Evolutionary conservation across 1,139 yeast species (phyloP).

Genomic region (Suhomyces bokatorum): DNA sequence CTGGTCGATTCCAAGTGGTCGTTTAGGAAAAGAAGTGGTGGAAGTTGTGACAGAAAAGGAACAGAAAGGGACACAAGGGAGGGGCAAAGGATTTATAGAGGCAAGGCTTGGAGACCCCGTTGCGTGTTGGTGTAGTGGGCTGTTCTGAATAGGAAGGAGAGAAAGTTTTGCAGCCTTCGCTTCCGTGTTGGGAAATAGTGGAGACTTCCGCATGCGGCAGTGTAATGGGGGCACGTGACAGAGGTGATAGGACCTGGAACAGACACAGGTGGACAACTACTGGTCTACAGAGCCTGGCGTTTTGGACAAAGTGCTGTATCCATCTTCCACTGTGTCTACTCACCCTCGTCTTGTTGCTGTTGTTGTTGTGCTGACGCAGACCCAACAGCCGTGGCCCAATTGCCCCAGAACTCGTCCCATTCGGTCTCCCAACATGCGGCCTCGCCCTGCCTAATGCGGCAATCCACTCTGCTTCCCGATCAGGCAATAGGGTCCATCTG

Average conservation of each 20-base stretch:
- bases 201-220: constrained; percentile 1
- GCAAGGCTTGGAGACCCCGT: too few species aligned
- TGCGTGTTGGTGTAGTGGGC: background rate
- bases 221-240: constrained; percentile 2
- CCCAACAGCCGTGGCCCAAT: background rate
- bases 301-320: too few species aligned
- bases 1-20: too few species aligned
- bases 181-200: constrained; percentile 1
- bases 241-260: too few species aligned
- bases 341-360: too few species aligned
- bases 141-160: constrained; percentile 2
- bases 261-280: too few species aligned
- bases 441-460: constrained; percentile 1
- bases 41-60: background rate
- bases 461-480: constrained; percentile 8
- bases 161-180: constrained; percentile 3
- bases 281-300: too few species aligned
- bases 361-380: too few species aligned
- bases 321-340: too few species aligned
- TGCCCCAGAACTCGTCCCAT: background rate
- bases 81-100: constrained; percentile 5
- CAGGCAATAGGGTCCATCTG: constrained; percentile 6
- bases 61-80: background rate
- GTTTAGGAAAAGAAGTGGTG: background rate
- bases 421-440: background rate